Percentiles rank a stretch among this genome's conserved stretches.
Conservation (phyloP, 176 grass and related monocot species). For the Musa beccarii region DNA sequence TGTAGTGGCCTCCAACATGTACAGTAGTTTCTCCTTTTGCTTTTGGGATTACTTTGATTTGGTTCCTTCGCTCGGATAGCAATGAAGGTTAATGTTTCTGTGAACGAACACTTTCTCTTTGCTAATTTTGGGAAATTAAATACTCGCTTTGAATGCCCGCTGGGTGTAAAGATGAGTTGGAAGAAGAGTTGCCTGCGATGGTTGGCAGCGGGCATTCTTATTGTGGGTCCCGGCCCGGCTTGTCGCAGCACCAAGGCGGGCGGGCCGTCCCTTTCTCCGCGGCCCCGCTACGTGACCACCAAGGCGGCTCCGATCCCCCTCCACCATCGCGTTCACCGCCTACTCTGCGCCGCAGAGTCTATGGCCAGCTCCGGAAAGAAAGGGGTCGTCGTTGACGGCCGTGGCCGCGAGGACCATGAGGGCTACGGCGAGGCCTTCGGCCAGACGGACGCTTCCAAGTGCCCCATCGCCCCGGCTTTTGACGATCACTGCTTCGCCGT, state of each 20-base stretch:
- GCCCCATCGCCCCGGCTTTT: neutral
- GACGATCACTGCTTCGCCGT: constrained; percentile 12
- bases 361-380: neutral
- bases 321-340: neutral
- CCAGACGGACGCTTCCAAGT: constrained; percentile 12
- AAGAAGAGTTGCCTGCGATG: neutral
- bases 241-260: constrained; percentile 17
- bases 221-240: neutral
- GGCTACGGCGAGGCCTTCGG: constrained; percentile 10
- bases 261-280: constrained; percentile 14
- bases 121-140: too few species aligned
- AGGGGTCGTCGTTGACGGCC: neutral
- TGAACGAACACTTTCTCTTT: too few species aligned
- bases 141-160: too few species aligned
- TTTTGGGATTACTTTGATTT: too few species aligned
- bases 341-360: neutral
- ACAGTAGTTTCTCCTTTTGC: too few species aligned
- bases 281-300: constrained; percentile 9
- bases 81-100: too few species aligned
- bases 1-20: too few species aligned
- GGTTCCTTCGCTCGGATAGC: too few species aligned
- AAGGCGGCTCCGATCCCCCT: constrained; percentile 9
- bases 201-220: neutral
- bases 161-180: too few species aligned
- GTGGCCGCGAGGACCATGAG: neutral